Percentiles rank a stretch among this genome's conserved stretches.
These are phyloP conservation scores for Syzygium aromaticum DNA, from an alignment of 345 rosid species.

Conservation along the genomic window DNA sequence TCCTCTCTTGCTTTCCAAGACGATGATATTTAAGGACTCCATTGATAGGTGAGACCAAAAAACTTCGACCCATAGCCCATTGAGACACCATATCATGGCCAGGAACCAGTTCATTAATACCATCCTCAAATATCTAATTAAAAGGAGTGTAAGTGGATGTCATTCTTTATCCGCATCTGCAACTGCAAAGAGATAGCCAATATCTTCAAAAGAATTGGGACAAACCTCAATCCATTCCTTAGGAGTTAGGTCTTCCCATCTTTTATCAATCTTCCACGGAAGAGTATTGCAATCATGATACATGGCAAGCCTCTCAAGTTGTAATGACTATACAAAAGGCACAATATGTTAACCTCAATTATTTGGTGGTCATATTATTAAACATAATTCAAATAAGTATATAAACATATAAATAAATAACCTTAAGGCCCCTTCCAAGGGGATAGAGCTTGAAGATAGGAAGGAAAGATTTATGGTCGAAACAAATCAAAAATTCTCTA, in stretches of 20 bases:
- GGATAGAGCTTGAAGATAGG: background rate
- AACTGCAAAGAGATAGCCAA: background rate
- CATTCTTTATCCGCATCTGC: background rate
- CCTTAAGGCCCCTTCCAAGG: background rate
- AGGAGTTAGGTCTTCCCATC: conserved; percentile 89
- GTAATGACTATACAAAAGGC: conserved; percentile 62
- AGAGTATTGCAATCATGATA: conserved; percentile 82
- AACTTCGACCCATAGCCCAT: conserved; percentile 72
- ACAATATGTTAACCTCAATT: background rate
- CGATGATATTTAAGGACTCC: conserved; percentile 93
- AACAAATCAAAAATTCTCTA: background rate
- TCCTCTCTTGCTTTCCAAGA: conserved; percentile 91
- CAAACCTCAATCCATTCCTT: conserved; percentile 95
- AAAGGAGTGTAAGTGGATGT: background rate
- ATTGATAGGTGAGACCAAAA: conserved; percentile 84
- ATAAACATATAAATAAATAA: background rate
- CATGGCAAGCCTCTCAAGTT: conserved; percentile 88
- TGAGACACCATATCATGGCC: conserved; percentile 36
- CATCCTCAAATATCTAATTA: conserved; percentile 87
- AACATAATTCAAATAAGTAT: background rate
- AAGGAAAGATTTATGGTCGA: background rate
- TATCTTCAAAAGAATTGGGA: conserved; percentile 1
- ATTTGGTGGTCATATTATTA: background rate
- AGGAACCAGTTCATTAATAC: conserved; percentile 58
- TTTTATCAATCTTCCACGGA: conserved; percentile 78